These are phyloP conservation scores for Trichoderma orchidacearum DNA, from an alignment of 495 filamentous ascomycete species.

Conservation along the genomic window DNA sequence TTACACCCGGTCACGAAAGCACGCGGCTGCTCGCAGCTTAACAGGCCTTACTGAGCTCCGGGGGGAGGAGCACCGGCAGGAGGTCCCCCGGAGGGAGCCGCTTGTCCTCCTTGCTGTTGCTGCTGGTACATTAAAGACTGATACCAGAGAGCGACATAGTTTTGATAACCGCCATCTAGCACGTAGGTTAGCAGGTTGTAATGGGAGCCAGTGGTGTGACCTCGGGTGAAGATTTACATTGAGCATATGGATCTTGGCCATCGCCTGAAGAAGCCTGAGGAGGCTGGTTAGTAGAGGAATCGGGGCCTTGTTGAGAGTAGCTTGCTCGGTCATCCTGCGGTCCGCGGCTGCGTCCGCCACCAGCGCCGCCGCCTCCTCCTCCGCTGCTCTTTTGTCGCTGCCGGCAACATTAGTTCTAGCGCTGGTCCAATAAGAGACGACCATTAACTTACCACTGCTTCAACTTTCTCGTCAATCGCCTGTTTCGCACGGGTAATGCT, in stretches of 20 bases:
- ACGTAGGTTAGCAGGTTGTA: slow-evolving; percentile 3
- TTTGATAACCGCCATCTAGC: slow-evolving; percentile 47
- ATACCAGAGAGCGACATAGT: slow-evolving; percentile 52
- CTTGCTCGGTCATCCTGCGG: slow-evolving; percentile 27
- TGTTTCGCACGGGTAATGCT: slow-evolving; percentile 59
- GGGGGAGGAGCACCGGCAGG: background rate
- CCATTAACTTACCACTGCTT: slow-evolving; percentile 49
- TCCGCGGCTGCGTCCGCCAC: slow-evolving; percentile 25
- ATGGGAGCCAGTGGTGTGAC: slow-evolving; percentile 1
- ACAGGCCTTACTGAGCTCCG: background rate
- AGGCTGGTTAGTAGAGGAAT: slow-evolving; percentile 8
- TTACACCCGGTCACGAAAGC: background rate
- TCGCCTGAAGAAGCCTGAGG: slow-evolving; percentile 17
- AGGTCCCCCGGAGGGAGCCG: background rate
- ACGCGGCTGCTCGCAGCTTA: background rate
- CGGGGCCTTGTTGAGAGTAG: slow-evolving; percentile 17
- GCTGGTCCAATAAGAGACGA: background rate
- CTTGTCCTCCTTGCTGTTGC: slow-evolving; percentile 4
- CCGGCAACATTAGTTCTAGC: slow-evolving; percentile 12
- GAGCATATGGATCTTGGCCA: slow-evolving; percentile 44
- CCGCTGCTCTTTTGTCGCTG: slow-evolving; percentile 39
- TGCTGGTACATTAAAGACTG: slow-evolving; percentile 36
- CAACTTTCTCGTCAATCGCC: slow-evolving; percentile 79
- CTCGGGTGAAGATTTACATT: slow-evolving; percentile 23
- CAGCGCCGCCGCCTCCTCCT: slow-evolving; percentile 26